Evolutionary conservation across 352 stramenopile genomes (phyloP), one percentile per base, ranked within the genome.

Genomic region (Saprolegnia parasitica): DNA sequence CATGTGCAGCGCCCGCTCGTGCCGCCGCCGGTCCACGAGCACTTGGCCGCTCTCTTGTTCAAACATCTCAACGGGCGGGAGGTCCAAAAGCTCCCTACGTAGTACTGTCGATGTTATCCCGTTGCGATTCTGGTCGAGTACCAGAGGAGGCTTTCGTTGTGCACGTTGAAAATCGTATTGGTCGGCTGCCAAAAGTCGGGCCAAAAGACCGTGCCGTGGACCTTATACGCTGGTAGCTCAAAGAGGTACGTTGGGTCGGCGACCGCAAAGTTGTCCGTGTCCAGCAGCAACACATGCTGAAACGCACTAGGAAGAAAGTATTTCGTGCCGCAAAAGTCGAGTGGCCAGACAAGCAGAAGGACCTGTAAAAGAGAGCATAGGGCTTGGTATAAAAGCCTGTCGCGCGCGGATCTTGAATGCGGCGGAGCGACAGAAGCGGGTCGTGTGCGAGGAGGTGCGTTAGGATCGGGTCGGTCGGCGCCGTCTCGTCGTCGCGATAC

Each of bases 11-110:
- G 86, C 84, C 0, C 49, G 55, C 15, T 70, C 56, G 4, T 73
- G 74, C 13, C 73, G 67, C 24, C 74, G 74, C 3, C 80, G 77
- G 65, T 94, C 83, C 26, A 94, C 74, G 15, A 94, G 67, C n/a
- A 92, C 42, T 65, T 94, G 86, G 0, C 84, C 86, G 56, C 81
- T 91, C 57, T 94, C 86, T 67, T 92, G 84, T 71, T 94, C 86
- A 72, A 88, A 92, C 86, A 94, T 94, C 42, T 94, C 81, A 4
- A 78, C 82, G 75, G 91, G 91, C 24, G 83, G 83, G 77, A 92
- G 90, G 70, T 89, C 82, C 13, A 94, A 61, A 47, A 92, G 50
- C 15, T 78, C 62, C 52, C 52, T 60, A 9, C 20, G 8, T 16
- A 3, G 13, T n/a, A 9, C 10, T n/a, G n/a, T 42, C 35, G 52